Evolutionary conservation across 2,329 filamentous ascomycete genomes (phyloP), one percentile per base, ranked within the genome.

Genomic region (Botrytis galanthina): DNA sequence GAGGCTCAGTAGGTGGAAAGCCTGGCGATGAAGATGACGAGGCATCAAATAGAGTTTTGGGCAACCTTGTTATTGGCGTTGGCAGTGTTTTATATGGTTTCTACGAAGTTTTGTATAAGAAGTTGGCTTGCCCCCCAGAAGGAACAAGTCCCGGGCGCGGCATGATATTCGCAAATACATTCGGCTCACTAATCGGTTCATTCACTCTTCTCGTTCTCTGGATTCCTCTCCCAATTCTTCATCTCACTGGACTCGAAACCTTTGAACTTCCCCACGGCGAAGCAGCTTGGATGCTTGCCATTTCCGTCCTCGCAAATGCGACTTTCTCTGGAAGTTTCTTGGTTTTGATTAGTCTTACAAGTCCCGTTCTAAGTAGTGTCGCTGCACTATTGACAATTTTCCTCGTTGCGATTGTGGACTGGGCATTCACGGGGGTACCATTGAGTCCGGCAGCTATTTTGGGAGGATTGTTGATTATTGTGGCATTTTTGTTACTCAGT

Each of bases 91-190:
- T 99, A 29, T 99, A 99, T 82, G 96, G 96, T 0, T 90, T 99
- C 66, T 99, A 99, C 83, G 96, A 99, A 83, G 96, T 99, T 9
- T 83, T 99, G 57, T 99, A 99, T 85, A 99, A 99, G 86, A 91
- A 91, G 74, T 90, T 91, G 74, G 95, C 95, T 22, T 99, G 96
- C 81, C 96, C 96, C 18, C 96, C 96, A 0, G 95, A 98, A 77
- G 95, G 94, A 68, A 93, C 91, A 71, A 91, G 89, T 61, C 89
- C 96, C 0, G 90, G 88, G n/a, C 90, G 95, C n/a, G 95, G 94
- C 78, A 96, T 97, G 86, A 91, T 98, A 74, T 98, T 99, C 78
- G 95, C 96, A 79, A 98, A 97, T 81, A 92, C 93, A 0, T 96
- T 98, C 80, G 96, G 94, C 71, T 93, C 91, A 76, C 85, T 95